Conservation (phyloP, 176 grass and related monocot genomes). For the Eragrostis nindensis region DNA sequence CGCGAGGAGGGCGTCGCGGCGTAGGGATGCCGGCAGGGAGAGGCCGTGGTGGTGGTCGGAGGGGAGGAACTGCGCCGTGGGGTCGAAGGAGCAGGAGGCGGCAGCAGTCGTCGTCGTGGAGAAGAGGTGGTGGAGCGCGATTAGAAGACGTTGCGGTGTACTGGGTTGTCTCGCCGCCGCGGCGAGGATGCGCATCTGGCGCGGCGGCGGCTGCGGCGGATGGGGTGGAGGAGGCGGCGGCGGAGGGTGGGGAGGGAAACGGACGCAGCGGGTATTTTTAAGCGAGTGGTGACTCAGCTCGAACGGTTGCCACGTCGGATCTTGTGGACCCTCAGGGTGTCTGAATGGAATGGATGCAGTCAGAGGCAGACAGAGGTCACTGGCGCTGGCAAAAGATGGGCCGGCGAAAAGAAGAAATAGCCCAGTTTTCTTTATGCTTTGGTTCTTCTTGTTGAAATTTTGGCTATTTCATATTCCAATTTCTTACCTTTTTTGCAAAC, state of each 20-base stretch:
- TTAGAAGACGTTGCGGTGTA: not conserved
- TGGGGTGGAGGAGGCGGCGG: not conserved
- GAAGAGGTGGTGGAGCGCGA: slow-evolving; percentile 30
- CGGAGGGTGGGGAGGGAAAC: not conserved
- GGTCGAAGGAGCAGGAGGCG: slow-evolving; percentile 36
- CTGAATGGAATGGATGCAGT: too few species aligned
- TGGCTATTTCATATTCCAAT: too few species aligned
- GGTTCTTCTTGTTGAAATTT: too few species aligned
- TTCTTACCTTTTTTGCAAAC: too few species aligned
- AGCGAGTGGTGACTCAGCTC: not conserved
- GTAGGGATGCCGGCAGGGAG: slow-evolving; percentile 60
- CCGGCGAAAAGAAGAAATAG: too few species aligned
- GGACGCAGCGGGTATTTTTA: not conserved
- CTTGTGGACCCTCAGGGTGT: too few species aligned
- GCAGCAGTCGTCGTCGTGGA: not conserved
- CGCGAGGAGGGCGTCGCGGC: slow-evolving; percentile 49
- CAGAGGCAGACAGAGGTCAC: too few species aligned
- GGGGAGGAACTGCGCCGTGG: slow-evolving; percentile 52
- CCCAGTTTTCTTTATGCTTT: too few species aligned
- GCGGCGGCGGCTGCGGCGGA: slow-evolving; percentile 19
- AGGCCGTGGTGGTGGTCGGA: slow-evolving; percentile 38
- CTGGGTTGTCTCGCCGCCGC: slow-evolving; percentile 36
- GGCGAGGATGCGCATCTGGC: slow-evolving; percentile 48
- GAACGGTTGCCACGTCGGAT: not conserved
- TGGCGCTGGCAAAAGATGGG: too few species aligned